Conservation (phyloP, 306 rosid genomes). For the Castanopsis chinensis region DNA sequence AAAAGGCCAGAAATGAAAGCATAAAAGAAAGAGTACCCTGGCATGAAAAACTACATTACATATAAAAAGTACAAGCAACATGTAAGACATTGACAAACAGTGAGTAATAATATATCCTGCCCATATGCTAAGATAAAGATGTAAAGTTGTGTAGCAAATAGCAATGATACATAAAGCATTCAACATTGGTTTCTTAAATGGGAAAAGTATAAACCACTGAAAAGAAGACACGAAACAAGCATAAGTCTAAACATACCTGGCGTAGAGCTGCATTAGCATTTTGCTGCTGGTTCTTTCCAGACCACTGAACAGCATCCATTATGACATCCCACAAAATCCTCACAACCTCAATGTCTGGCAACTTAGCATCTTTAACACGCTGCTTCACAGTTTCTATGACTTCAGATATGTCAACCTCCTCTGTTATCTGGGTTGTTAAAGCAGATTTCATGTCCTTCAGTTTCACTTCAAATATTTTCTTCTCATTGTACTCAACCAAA, state of each 20-base stretch:
- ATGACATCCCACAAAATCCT: conserved; percentile 91
- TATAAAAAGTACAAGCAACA: no score
- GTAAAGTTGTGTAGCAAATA: background rate
- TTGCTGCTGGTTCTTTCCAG: conserved; percentile 99
- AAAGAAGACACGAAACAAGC: conserved; percentile 11
- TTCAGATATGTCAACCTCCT: conserved; percentile 88
- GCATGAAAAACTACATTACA: no score
- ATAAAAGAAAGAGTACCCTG: no score
- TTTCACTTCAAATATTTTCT: conserved; percentile 94
- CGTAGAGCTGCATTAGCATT: conserved; percentile 98
- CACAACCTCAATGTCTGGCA: conserved; percentile 81
- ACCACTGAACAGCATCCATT: conserved; percentile 99
- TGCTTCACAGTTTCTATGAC: conserved; percentile 93
- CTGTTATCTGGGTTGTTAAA: conserved; percentile 87
- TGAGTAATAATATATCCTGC: no score
- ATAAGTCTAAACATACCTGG: conserved; percentile 49
- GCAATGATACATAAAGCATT: background rate
- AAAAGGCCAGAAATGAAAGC: no score
- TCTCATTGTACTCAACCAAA: conserved; percentile 94
- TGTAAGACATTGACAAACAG: no score
- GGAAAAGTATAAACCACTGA: background rate
- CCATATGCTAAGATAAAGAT: no score
- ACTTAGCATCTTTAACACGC: conserved; percentile 88
- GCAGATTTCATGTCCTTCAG: conserved; percentile 95
- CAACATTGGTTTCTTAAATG: background rate